Conservation (phyloP, 2,329 filamentous ascomycete genomes). For the Cladophialophora psammophila region DNA sequence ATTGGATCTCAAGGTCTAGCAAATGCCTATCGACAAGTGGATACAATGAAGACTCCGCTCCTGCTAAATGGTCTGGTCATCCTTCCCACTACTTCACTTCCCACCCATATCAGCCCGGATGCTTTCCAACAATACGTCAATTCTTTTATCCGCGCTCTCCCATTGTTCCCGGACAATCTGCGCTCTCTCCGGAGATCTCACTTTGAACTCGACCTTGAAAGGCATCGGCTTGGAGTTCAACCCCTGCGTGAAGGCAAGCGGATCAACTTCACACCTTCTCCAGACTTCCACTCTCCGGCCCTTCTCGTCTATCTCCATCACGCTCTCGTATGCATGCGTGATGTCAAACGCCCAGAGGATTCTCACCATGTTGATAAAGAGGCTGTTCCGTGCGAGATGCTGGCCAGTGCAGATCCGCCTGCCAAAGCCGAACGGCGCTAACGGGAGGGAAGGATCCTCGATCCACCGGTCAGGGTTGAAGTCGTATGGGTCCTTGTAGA, state of each 20-base stretch:
- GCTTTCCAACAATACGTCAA: neutral
- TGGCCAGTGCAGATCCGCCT: constrained; percentile 55
- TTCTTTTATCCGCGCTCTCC: neutral
- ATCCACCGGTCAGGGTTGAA: constrained; percentile 48
- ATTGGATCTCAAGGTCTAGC: too few relatives aligned
- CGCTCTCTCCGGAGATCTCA: neutral
- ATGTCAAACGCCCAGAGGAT: constrained; percentile 47
- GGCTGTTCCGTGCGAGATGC: constrained; percentile 45
- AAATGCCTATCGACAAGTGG: too few relatives aligned
- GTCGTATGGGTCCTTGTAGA: constrained; percentile 49
- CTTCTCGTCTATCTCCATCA: neutral
- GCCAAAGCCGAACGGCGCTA: constrained; percentile 65
- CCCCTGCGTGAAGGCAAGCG: constrained; percentile 45
- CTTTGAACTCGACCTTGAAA: constrained; percentile 19
- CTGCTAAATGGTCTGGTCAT: neutral
- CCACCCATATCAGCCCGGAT: constrained; percentile 1
- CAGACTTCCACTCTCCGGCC: neutral
- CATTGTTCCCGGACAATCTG: neutral
- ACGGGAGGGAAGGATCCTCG: constrained; percentile 50
- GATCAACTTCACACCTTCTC: constrained; percentile 50
- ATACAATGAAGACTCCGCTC: too few relatives aligned
- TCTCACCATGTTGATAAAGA: constrained; percentile 63
- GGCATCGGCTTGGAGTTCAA: constrained; percentile 36
- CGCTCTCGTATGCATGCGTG: neutral
- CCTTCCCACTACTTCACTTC: neutral